These are phyloP conservation scores for Diaporthe sp. DNA, from an alignment of 2,329 filamentous ascomycete genomes.

Conservation along the genomic window DNA sequence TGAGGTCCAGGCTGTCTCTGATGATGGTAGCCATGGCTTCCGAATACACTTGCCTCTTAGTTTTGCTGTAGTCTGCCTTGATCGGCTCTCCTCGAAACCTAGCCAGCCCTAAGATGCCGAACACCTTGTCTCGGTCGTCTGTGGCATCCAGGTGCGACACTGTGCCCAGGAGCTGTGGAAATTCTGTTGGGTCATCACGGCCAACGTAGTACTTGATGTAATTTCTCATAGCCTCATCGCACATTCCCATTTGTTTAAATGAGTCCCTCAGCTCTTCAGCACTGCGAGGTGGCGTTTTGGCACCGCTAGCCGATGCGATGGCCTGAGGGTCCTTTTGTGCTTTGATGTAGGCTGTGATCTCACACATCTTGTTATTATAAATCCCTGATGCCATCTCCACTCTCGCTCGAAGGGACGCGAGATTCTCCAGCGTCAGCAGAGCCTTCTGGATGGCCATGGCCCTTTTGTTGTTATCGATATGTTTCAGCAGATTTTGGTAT, in stretches of 20 bases:
- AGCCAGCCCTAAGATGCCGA: not conserved
- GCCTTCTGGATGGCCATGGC: not conserved
- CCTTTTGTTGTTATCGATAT: not conserved
- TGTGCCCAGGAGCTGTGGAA: not conserved
- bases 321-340: not conserved
- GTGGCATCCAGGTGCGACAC: slow-evolving; percentile 10
- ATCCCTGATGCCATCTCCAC: not conserved
- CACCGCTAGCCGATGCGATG: not conserved
- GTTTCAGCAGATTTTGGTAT: not conserved
- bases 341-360: not conserved
- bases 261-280: not conserved
- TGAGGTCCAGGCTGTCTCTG: not conserved
- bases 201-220: not conserved
- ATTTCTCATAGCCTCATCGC: not conserved
- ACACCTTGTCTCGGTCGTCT: slow-evolving; percentile 7
- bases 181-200: not conserved
- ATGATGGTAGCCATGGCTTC: slow-evolving; percentile 24
- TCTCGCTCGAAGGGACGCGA: not conserved
- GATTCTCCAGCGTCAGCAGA: not conserved
- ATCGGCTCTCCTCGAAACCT: not conserved
- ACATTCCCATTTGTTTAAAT: not conserved
- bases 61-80: slow-evolving; percentile 4
- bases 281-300: not conserved
- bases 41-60: slow-evolving; percentile 6
- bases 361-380: not conserved